Evolutionary conservation across 768 basidiomycete species (phyloP).

Genomic region (Trametopsis cervina): DNA sequence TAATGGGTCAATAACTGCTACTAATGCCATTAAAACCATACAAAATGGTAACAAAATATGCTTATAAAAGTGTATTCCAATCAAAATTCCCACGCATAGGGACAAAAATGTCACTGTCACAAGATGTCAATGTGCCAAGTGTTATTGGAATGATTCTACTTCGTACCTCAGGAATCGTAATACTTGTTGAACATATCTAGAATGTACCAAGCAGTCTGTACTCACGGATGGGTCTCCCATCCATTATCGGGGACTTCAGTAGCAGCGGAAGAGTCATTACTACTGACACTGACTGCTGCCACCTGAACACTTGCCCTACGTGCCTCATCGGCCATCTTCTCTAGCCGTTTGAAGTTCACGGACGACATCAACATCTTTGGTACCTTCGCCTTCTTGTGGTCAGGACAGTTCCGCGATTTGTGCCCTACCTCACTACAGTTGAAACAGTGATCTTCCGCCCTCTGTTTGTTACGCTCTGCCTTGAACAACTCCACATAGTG

Average conservation of each 20-base stretch:
- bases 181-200: conserved; percentile 1
- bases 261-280: not conserved
- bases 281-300: not conserved
- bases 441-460: conserved; percentile 11
- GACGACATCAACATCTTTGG: conserved; percentile 1
- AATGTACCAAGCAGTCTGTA: conserved; percentile 41
- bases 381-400: conserved; percentile 5
- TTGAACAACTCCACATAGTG: not conserved
- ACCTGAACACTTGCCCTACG: not conserved
- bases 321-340: not conserved
- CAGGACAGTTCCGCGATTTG: conserved; percentile 5
- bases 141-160: too few species aligned
- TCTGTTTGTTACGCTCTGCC: conserved; percentile 1
- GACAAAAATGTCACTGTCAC: too few species aligned
- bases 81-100: too few species aligned
- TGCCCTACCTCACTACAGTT: conserved; percentile 12
- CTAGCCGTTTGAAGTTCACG: conserved; percentile 1
- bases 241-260: too few species aligned
- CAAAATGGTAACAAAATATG: too few species aligned
- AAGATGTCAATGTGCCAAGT: too few species aligned
- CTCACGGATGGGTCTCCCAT: conserved; percentile 47
- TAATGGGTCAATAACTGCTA: too few species aligned
- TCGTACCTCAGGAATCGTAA: too few species aligned
- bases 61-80: too few species aligned
- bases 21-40: too few species aligned